Conservation (phyloP, 2,329 filamentous ascomycete genomes). For the Rhinocladiella similis region DNA sequence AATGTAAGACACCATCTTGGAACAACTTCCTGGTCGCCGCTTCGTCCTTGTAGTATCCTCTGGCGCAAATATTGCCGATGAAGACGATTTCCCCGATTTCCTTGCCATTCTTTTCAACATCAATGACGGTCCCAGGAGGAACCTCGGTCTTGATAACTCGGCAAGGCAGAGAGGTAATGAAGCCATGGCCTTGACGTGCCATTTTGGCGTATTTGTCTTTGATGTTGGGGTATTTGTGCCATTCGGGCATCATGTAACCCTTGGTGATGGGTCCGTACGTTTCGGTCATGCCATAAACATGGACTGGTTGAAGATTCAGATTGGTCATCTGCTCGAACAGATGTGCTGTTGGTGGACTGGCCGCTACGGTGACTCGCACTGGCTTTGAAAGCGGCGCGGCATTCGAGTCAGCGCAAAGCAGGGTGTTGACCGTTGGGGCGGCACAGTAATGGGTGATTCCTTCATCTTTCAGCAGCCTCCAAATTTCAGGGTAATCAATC, state of each 20-base stretch:
- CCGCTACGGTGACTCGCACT: conserved; percentile 88
- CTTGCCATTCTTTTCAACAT: conserved; percentile 68
- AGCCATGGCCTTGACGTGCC: conserved; percentile 92
- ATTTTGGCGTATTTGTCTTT: conserved; percentile 84
- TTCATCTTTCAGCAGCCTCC: conserved; percentile 83
- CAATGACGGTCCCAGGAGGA: conserved; percentile 58
- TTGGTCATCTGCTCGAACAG: conserved; percentile 90
- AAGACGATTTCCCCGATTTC: conserved; percentile 87
- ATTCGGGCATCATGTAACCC: conserved; percentile 81
- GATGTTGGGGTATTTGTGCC: conserved; percentile 67
- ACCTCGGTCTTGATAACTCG: conserved; percentile 80
- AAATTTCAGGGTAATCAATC: conserved; percentile 92
- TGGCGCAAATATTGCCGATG: conserved; percentile 84
- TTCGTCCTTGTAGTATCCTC: conserved; percentile 87
- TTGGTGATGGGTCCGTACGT: conserved; percentile 97
- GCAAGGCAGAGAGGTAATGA: conserved; percentile 76
- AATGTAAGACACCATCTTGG: conserved; percentile 81
- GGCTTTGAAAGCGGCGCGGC: conserved; percentile 68
- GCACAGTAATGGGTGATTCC: conserved; percentile 93
- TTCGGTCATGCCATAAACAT: conserved; percentile 85
- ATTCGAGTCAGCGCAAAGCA: conserved; percentile 78
- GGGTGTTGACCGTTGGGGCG: conserved; percentile 92
- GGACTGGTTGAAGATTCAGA: conserved; percentile 84
- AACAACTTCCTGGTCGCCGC: conserved; percentile 86
- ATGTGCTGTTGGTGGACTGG: conserved; percentile 83